Conservation (phyloP, 345 rosid species). For the Moricandia moricandioides region DNA sequence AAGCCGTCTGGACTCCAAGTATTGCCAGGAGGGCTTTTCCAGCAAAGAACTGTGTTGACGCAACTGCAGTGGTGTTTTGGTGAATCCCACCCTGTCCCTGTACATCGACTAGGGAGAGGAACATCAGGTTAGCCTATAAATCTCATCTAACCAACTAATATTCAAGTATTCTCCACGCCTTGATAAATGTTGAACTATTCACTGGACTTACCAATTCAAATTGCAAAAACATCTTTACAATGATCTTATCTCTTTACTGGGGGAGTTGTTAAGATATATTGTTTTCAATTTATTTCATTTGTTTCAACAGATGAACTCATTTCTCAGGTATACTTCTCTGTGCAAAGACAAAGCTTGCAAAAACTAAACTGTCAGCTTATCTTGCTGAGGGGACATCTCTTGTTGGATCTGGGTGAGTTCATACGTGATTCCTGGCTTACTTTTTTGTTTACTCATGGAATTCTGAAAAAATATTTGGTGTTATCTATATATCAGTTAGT, state of each 20-base stretch:
- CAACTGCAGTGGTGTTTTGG: slow-evolving; percentile 69
- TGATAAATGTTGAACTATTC: background rate
- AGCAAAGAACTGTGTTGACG: slow-evolving; percentile 77
- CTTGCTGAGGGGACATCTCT: slow-evolving; percentile 83
- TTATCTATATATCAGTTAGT: too few relatives aligned
- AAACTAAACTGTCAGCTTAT: slow-evolving; percentile 66
- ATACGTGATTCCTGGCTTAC: background rate
- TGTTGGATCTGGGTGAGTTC: slow-evolving; percentile 49
- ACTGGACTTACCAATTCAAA: background rate
- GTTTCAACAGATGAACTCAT: slow-evolving; percentile 12
- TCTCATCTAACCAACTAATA: background rate
- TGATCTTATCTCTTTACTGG: slow-evolving; percentile 6
- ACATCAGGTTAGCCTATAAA: slow-evolving; percentile 60
- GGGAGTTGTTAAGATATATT: background rate
- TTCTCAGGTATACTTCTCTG: slow-evolving; percentile 79
- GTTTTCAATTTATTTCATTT: slow-evolving; percentile 1
- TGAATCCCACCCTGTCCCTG: slow-evolving; percentile 70
- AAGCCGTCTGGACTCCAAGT: slow-evolving; percentile 95
- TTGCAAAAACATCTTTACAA: background rate
- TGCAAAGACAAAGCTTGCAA: slow-evolving; percentile 84
- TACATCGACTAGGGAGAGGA: slow-evolving; percentile 91
- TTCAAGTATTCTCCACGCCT: background rate
- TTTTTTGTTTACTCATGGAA: background rate
- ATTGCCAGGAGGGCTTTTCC: slow-evolving; percentile 90
- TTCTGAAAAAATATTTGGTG: background rate